Evolutionary conservation across 768 basidiomycete species (phyloP).

Genomic region (Boletus subcaerulescens): DNA sequence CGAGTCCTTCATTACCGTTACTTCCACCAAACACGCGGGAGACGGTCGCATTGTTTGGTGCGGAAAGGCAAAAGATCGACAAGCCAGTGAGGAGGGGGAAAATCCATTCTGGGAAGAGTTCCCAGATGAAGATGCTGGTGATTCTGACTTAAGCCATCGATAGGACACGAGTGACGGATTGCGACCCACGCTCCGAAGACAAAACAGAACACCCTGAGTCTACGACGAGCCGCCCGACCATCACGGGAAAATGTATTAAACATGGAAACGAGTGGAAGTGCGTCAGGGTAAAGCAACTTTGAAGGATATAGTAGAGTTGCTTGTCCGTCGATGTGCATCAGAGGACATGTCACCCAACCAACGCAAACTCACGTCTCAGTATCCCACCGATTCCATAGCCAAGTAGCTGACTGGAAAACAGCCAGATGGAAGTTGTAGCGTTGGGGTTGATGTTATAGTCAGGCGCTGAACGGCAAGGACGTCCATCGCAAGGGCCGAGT

Average conservation of each 20-base stretch:
- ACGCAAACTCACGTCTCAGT: constrained; percentile 39
- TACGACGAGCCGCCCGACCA: constrained; percentile 37
- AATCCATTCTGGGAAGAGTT: constrained; percentile 28
- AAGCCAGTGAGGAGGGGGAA: constrained; percentile 65
- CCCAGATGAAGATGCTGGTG: constrained; percentile 35
- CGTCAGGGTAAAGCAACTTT: constrained; percentile 42
- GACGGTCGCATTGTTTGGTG: constrained; percentile 46
- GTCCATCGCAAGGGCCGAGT: constrained; percentile 50
- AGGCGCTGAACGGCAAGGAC: constrained; percentile 51
- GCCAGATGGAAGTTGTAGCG: constrained; percentile 39
- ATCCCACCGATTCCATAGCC: constrained; percentile 58
- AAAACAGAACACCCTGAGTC: constrained; percentile 32
- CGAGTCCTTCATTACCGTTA: constrained; percentile 62
- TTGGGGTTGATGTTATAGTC: constrained; percentile 52
- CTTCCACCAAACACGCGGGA: constrained; percentile 60
- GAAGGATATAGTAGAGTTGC: constrained; percentile 41
- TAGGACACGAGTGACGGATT: constrained; percentile 10
- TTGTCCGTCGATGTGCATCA: constrained; percentile 6
- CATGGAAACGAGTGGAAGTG: constrained; percentile 24
- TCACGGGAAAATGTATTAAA: constrained; percentile 41
- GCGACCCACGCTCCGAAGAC: constrained; percentile 30
- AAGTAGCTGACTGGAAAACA: constrained; percentile 35
- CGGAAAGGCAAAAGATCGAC: constrained; percentile 59
- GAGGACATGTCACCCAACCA: not conserved
- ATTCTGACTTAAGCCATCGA: not conserved